Percentiles rank a stretch among this genome's conserved stretches.
Conservation (phyloP, 441 rosid species). For the Erodium moschatum region DNA sequence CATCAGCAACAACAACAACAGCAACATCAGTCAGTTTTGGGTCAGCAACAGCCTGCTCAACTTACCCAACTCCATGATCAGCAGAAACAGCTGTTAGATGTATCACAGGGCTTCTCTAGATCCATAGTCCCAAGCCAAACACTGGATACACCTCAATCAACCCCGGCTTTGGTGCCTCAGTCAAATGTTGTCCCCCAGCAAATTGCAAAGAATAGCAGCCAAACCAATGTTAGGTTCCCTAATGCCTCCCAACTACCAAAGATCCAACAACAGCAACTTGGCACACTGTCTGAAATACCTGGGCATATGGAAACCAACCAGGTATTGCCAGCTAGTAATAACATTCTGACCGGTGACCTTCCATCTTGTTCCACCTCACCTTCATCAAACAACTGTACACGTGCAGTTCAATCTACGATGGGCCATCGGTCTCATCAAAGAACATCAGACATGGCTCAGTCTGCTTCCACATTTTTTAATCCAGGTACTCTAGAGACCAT, state of each 20-base stretch:
- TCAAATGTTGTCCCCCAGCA: slow-evolving; percentile 34
- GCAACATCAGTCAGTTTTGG: slow-evolving; percentile 28
- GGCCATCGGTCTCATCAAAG: slow-evolving; percentile 27
- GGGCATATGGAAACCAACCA: slow-evolving; percentile 35
- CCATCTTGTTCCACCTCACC: slow-evolving; percentile 59
- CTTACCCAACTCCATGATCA: slow-evolving; percentile 39
- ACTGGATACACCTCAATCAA: slow-evolving; percentile 37
- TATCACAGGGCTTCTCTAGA: slow-evolving; percentile 43
- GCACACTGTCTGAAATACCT: slow-evolving; percentile 34
- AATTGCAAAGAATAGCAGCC: slow-evolving; percentile 33
- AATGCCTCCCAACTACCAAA: slow-evolving; percentile 36
- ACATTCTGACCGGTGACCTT: slow-evolving; percentile 33
- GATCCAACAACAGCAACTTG: slow-evolving; percentile 30
- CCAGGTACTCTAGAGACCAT: slow-evolving; percentile 32
- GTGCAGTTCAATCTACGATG: slow-evolving; percentile 31
- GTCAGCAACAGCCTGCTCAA: slow-evolving; percentile 42
- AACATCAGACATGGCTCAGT: slow-evolving; percentile 38
- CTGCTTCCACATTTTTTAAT: slow-evolving; percentile 31
- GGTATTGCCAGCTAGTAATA: slow-evolving; percentile 25
- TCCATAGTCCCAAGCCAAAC: slow-evolving; percentile 32
- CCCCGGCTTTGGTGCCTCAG: slow-evolving; percentile 32
- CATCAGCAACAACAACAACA: slow-evolving; percentile 38
- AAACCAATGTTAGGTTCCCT: slow-evolving; percentile 33
- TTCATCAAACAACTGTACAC: slow-evolving; percentile 34
- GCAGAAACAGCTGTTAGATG: slow-evolving; percentile 43